phyloP scores from a whole-genome alignment of 2,329 filamentous ascomycete genomes.

The Penicillium occitanis region DNA sequence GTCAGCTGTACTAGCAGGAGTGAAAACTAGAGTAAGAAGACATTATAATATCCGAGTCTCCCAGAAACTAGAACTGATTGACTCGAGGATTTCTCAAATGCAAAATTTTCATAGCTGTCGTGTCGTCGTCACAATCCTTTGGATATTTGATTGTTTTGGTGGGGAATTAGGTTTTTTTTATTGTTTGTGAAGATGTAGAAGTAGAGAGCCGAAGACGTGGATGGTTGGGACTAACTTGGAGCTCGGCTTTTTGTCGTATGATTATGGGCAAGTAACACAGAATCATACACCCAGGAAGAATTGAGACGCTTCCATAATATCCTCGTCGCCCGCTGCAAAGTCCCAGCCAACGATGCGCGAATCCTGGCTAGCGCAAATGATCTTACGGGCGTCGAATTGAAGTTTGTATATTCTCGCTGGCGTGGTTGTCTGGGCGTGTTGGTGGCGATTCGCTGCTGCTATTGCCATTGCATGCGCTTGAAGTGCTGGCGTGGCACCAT shows the following conservation, averaged over 20 bases:
- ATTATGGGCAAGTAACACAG: background rate
- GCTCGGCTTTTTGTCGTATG: background rate
- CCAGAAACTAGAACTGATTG: background rate
- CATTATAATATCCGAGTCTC: background rate
- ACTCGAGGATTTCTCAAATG: background rate
- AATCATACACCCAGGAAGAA: constrained; percentile 64
- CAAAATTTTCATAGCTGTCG: background rate
- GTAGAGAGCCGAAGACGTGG: background rate
- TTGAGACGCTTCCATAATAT: constrained; percentile 72
- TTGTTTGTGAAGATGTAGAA: background rate
- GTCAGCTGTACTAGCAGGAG: background rate
- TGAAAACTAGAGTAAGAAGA: background rate
- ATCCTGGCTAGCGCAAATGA: constrained; percentile 92
- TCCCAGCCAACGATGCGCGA: constrained; percentile 95
- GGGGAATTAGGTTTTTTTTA: no score
- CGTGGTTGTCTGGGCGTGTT: constrained; percentile 24
- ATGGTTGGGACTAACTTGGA: background rate
- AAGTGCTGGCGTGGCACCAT: background rate
- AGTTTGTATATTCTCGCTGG: constrained; percentile 83
- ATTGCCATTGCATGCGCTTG: constrained; percentile 10
- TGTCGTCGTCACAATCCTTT: background rate
- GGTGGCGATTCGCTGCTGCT: constrained; percentile 19
- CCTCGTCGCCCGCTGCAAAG: constrained; percentile 82
- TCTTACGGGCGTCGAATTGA: constrained; percentile 89
- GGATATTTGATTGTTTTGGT: background rate